phyloP scores from a whole-genome alignment of 1,284 basidiomycete genomes.

The Psilocybe mexicana region DNA sequence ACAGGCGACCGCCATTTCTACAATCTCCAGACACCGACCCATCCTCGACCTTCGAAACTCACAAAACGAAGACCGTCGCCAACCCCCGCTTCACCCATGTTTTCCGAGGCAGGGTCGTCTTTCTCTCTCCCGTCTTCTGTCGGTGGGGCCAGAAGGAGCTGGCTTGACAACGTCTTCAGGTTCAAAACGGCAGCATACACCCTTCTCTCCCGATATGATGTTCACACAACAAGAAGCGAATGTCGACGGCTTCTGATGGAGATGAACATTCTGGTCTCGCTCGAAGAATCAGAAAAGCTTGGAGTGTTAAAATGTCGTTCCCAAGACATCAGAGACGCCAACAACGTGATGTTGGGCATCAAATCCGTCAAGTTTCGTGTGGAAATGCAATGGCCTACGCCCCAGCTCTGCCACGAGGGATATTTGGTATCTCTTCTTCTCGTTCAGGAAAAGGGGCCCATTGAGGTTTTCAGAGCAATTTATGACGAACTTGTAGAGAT shows the following conservation, averaged over 20 bases:
- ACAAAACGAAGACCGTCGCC: conserved; percentile 38
- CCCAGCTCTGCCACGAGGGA: conserved; percentile 37
- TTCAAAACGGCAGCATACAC: conserved; percentile 73
- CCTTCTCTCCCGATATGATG: conserved; percentile 67
- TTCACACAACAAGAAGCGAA: conserved; percentile 70
- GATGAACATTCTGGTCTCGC: conserved; percentile 69
- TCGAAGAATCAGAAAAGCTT: conserved; percentile 61
- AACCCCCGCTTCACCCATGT: conserved; percentile 40
- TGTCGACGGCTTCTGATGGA: conserved; percentile 73
- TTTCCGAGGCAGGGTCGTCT: conserved; percentile 46
- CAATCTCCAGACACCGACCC: conserved; percentile 46
- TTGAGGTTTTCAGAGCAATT: conserved; percentile 76
- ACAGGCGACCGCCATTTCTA: conserved; percentile 8
- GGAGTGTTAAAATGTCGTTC: conserved; percentile 68
- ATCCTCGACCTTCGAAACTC: conserved; percentile 37
- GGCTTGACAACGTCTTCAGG: conserved; percentile 90
- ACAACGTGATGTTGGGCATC: conserved; percentile 54
- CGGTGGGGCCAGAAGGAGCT: conserved; percentile 67
- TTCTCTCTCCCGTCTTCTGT: conserved; percentile 29
- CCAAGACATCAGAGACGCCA: conserved; percentile 52
- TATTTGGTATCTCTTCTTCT: conserved; percentile 63
- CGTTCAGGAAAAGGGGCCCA: conserved; percentile 84
- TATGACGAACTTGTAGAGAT: conserved; percentile 66
- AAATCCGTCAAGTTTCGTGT: conserved; percentile 80
- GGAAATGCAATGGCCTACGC: conserved; percentile 59